Conservation (phyloP, 768 basidiomycete genomes). For the Boletus coccyginus region DNA sequence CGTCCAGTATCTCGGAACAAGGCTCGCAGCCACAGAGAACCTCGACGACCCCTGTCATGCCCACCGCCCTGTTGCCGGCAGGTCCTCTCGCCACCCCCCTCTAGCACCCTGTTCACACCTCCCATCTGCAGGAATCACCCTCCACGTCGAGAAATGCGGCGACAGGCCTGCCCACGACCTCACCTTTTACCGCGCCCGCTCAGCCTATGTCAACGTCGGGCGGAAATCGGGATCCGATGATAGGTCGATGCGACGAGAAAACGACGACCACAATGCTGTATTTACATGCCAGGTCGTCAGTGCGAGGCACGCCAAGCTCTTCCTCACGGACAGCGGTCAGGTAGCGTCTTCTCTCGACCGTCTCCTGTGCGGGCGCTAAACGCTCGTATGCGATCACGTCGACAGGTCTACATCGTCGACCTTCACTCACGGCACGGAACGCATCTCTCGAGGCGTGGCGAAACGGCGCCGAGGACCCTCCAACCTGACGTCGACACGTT, state of each 20-base stretch:
- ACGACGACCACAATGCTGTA: conserved; percentile 49
- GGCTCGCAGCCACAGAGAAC: conserved; percentile 28
- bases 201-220: conserved; percentile 60
- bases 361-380: conserved; percentile 17
- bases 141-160: conserved; percentile 56
- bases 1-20: conserved; percentile 56
- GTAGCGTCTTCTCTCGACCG: conserved; percentile 37
- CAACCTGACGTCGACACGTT: conserved; percentile 52
- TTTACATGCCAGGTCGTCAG: conserved; percentile 80
- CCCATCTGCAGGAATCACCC: conserved; percentile 47
- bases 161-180: conserved; percentile 44
- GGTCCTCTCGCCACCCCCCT: conserved; percentile 22
- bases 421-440: conserved; percentile 77
- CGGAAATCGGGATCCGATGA: conserved; percentile 55
- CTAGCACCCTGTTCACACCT: conserved; percentile 8
- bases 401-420: conserved; percentile 69
- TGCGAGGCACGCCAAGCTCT: conserved; percentile 74
- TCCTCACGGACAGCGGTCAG: conserved; percentile 66
- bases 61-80: conserved; percentile 43
- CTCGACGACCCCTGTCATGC: conserved; percentile 26
- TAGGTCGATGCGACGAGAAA: conserved; percentile 37
- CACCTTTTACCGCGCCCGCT: conserved; percentile 50
- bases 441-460: conserved; percentile 54
- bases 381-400: neutral
- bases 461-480: conserved; percentile 46